These are phyloP conservation scores for Termitomyces sp. DNA, from an alignment of 768 basidiomycete species.

Conservation along the genomic window DNA sequence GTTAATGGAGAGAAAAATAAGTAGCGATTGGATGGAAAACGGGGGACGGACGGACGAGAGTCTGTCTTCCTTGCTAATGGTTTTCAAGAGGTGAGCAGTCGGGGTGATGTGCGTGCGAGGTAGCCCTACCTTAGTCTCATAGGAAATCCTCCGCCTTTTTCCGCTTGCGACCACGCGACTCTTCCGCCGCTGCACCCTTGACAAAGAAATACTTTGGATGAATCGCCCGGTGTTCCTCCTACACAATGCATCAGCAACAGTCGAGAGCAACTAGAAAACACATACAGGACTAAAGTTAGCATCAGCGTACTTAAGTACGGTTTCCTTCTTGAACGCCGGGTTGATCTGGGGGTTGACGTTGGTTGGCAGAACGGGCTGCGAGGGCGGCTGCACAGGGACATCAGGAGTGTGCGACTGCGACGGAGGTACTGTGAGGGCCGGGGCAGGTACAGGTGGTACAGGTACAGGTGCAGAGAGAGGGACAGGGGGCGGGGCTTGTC, in stretches of 20 bases:
- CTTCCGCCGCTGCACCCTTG: conserved; percentile 40
- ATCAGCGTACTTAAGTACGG: conserved; percentile 67
- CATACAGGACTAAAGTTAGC: conserved; percentile 76
- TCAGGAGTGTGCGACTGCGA: conserved; percentile 8
- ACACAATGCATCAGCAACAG: not conserved
- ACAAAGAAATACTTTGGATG: conserved; percentile 56
- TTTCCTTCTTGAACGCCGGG: conserved; percentile 70
- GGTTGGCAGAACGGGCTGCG: conserved; percentile 45
- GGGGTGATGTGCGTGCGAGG: not conserved
- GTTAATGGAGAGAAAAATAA: conserved; percentile 1
- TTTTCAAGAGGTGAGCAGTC: not conserved
- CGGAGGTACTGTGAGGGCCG: conserved; percentile 12
- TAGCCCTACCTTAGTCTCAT: conserved; percentile 21
- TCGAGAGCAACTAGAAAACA: conserved; percentile 7
- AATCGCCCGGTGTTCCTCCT: conserved; percentile 78
- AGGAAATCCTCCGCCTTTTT: conserved; percentile 85
- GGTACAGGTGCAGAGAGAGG: conserved; percentile 9
- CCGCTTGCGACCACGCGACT: conserved; percentile 75
- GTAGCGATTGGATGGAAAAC: conserved; percentile 8
- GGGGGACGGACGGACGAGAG: conserved; percentile 26
- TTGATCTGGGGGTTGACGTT: conserved; percentile 57
- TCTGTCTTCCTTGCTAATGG: conserved; percentile 2
- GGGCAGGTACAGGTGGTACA: no score
- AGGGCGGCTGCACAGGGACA: conserved; percentile 13
- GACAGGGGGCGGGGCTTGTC: conserved; percentile 4